A percentile compares a stretch with the other conserved stretches of the same genome.
Evolutionary conservation across 305 asterid species (phyloP).

Genomic region (Fraxinus paxiana): DNA sequence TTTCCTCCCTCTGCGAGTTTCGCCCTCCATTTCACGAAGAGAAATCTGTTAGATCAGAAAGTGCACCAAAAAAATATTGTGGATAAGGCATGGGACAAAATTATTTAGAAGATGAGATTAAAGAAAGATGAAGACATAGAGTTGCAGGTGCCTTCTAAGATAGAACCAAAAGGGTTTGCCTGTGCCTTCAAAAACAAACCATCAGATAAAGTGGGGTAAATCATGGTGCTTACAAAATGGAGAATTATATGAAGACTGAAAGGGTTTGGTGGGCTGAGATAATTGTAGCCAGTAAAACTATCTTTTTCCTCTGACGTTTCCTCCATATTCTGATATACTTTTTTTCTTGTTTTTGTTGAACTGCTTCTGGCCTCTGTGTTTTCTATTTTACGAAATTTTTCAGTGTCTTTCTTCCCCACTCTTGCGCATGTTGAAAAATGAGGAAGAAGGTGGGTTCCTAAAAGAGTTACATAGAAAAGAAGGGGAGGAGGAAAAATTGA

Average conservation of each 20-base stretch:
- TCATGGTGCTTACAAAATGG: not conserved
- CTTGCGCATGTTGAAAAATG: not conserved
- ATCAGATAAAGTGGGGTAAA: not conserved
- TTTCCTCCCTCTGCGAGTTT: not conserved
- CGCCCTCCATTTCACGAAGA: not conserved
- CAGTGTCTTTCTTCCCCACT: not conserved
- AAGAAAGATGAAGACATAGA: not conserved
- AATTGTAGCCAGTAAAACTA: not conserved
- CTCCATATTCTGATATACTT: not conserved
- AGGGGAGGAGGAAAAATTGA: not conserved
- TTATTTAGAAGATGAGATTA: not conserved
- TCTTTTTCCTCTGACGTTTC: not conserved
- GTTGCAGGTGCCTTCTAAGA: not conserved
- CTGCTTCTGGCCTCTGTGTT: not conserved
- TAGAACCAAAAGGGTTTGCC: not conserved
- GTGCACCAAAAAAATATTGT: not conserved
- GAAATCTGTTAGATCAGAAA: not conserved
- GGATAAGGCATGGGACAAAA: not conserved
- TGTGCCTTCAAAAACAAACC: not conserved
- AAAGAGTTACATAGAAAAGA: not conserved
- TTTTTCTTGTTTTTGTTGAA: not conserved
- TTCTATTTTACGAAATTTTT: not conserved
- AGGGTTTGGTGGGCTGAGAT: not conserved
- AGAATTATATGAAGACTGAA: not conserved
- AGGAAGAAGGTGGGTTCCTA: not conserved